phyloP scores from a whole-genome alignment of 1,139 yeast genomes.

The Wickerhamomyces sp. region DNA sequence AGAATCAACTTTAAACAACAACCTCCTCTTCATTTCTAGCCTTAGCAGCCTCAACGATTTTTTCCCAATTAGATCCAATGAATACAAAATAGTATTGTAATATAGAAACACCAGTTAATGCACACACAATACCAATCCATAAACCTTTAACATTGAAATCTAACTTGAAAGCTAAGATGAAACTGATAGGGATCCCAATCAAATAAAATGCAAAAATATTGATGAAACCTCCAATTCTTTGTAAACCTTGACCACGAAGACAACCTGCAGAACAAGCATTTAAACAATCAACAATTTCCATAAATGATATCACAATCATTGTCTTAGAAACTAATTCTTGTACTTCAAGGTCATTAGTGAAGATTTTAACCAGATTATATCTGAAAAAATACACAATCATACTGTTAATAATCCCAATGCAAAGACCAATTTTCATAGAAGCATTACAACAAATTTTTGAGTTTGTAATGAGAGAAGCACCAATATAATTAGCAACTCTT shows the following conservation, averaged over 20 bases:
- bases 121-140: slow-evolving; percentile 82
- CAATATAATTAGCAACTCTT: slow-evolving; percentile 36
- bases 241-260: slow-evolving; percentile 82
- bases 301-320: slow-evolving; percentile 63
- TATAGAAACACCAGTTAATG: slow-evolving; percentile 61
- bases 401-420: slow-evolving; percentile 46
- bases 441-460: slow-evolving; percentile 17
- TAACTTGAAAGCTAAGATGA: slow-evolving; percentile 52
- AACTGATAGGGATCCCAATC: slow-evolving; percentile 69
- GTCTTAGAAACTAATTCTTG: slow-evolving; percentile 40
- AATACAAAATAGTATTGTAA: slow-evolving; percentile 46
- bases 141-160: slow-evolving; percentile 64
- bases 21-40: slow-evolving; percentile 47
- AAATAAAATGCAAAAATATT: slow-evolving; percentile 74
- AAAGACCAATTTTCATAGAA: slow-evolving; percentile 24
- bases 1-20: not conserved
- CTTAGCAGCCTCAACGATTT: slow-evolving; percentile 29
- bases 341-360: slow-evolving; percentile 70
- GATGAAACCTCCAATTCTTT: slow-evolving; percentile 75
- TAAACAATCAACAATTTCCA: slow-evolving; percentile 76
- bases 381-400: slow-evolving; percentile 48
- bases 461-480: slow-evolving; percentile 28
- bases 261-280: slow-evolving; percentile 83
- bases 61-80: slow-evolving; percentile 30
- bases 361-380: slow-evolving; percentile 53